Percentiles rank a stretch among this genome's conserved stretches.
Evolutionary conservation across 2,329 filamentous ascomycete species (phyloP).

Genomic region (Colletotrichum orchidophilum): DNA sequence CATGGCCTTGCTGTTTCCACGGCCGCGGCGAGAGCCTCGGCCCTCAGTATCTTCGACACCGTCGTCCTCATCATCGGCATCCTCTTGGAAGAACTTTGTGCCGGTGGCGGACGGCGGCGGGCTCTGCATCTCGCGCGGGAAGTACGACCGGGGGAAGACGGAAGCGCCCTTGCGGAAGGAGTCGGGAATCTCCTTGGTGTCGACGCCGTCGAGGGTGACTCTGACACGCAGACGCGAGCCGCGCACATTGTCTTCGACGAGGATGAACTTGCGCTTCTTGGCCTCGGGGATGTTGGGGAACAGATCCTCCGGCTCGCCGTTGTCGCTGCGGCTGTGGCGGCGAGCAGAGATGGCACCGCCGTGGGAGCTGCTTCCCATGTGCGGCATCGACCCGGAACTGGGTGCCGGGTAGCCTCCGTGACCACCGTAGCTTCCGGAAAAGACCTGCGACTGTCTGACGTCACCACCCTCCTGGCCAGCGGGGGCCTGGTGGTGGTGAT

Average conservation of each 20-base stretch:
- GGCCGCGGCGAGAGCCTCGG: constrained; percentile 48
- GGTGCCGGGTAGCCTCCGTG: constrained; percentile 69
- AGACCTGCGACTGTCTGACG: constrained; percentile 78
- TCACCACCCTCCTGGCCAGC: constrained; percentile 62
- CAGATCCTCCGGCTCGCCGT: constrained; percentile 72
- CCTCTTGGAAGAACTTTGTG: constrained; percentile 78
- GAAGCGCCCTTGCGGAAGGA: constrained; percentile 91
- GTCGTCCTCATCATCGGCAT: constrained; percentile 67
- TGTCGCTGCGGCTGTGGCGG: constrained; percentile 53
- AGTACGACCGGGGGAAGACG: constrained; percentile 91
- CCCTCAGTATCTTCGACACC: constrained; percentile 62
- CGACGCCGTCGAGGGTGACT: constrained; percentile 90
- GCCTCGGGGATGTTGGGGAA: constrained; percentile 90
- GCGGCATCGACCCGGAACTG: constrained; percentile 70
- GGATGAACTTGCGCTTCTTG: constrained; percentile 95
- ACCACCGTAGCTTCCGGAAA: constrained; percentile 68
- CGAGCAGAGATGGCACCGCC: constrained; percentile 48
- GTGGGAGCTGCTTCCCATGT: constrained; percentile 53
- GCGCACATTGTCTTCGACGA: constrained; percentile 89
- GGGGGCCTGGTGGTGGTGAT: constrained; percentile 72
- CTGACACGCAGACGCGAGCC: constrained; percentile 86
- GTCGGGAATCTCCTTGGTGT: constrained; percentile 95
- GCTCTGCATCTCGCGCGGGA: constrained; percentile 91
- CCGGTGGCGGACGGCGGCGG: constrained; percentile 80
- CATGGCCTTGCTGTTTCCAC: constrained; percentile 50